These are phyloP conservation scores for Boechera retrofracta DNA, from an alignment of 345 rosid species.

Conservation along the genomic window DNA sequence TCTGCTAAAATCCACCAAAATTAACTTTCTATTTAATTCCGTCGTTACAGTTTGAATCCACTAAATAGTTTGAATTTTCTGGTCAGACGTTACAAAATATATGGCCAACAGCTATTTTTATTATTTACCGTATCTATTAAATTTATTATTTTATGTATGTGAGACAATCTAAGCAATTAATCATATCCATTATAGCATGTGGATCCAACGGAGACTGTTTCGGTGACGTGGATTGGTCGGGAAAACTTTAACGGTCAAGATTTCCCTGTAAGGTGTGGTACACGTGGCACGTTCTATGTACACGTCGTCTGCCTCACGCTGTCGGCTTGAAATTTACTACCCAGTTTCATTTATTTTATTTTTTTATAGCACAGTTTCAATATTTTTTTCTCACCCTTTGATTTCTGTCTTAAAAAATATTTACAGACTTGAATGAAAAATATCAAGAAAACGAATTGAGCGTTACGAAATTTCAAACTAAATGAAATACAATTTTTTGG, in stretches of 20 bases:
- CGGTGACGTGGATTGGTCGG: constrained; percentile 30
- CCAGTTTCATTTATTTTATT: background rate
- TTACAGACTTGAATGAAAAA: too few species aligned
- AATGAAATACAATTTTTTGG: background rate
- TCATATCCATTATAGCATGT: constrained; percentile 6
- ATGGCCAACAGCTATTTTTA: constrained; percentile 1
- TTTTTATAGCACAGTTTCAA: background rate
- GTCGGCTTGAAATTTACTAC: too few species aligned
- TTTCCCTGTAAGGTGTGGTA: background rate
- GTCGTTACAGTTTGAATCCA: background rate
- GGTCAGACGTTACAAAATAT: constrained; percentile 16
- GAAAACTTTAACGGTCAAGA: background rate
- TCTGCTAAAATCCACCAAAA: background rate
- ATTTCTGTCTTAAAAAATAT: background rate
- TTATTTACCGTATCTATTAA: background rate
- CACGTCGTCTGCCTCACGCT: constrained; percentile 25
- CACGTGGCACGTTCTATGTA: constrained; percentile 37
- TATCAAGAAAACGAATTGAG: background rate
- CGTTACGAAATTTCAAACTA: background rate
- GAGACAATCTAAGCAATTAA: constrained; percentile 14
- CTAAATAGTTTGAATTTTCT: constrained; percentile 4
- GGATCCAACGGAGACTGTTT: constrained; percentile 27
- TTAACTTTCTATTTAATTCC: background rate
- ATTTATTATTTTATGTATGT: background rate
- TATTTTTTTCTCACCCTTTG: background rate